Evolutionary conservation across 2,329 filamentous ascomycete genomes (phyloP), one percentile per base, ranked within the genome.

Genomic region (Fusarium secorum): DNA sequence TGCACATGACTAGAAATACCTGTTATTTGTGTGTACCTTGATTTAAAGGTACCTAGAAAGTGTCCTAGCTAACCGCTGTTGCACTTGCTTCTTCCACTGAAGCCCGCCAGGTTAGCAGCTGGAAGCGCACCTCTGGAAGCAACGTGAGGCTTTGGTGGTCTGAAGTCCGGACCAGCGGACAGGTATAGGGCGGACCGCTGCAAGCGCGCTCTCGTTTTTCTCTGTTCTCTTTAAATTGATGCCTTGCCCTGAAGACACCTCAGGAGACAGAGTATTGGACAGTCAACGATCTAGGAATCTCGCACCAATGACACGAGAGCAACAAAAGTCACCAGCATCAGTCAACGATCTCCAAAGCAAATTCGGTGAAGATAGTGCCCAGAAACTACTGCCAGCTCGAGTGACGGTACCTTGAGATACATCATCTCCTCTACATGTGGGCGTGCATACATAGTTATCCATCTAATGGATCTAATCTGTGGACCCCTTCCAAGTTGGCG

Each of bases 121-220:
- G 44, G 57, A 67, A 67, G 66, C 56, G 53, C 62, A 70, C 33
- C 53, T 65, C 53, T 58, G 60, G 46, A 42, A 63, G 57, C 36
- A 51, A 45, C 54, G 66, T 71, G 58, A 60, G 62, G 68, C 48
- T 63, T 55, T 61, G 49, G 59, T 65, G 68, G 64, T 66, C 64
- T 74, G 65, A 70, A 74, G 59, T 64, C 70, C 74, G 74, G 74
- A 58, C 67, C 73, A 76, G 60, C 74, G 74, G 73, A 62, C 65
- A 62, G 65, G 52, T 53, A 65, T 54, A 64, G 60, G 45, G 67
- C 70, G 66, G 68, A 49, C 68, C 72, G 74, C 74, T 76, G 58
- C 44, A 70, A 65, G 68, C 74, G 64, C 54, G 45, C 39, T 66
- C 44, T 56, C 38, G 65, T 58, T 49, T 66, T 60, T 42, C 55